Conservation (phyloP, 176 grass and related monocot species). For the Thalia dealbata region DNA sequence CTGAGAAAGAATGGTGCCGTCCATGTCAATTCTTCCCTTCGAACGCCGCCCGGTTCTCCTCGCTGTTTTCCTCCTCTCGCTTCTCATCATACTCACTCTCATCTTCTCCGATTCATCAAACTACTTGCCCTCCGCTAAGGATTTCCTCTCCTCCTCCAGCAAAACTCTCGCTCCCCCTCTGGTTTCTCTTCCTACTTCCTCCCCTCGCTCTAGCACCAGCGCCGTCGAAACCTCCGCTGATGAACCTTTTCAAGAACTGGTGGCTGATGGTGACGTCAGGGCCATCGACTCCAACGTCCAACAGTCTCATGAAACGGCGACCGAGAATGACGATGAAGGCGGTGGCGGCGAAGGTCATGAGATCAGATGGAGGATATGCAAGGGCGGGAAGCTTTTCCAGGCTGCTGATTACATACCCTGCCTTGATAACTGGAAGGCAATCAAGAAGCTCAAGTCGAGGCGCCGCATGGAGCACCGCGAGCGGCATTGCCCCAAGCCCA, state of each 20-base stretch:
- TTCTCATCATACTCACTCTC: slow-evolving; percentile 10
- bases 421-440: slow-evolving; percentile 70
- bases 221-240: slow-evolving; percentile 2
- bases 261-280: not conserved
- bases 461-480: slow-evolving; percentile 89
- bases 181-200: slow-evolving; percentile 10
- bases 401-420: slow-evolving; percentile 79
- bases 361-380: slow-evolving; percentile 48
- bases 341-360: slow-evolving; percentile 11
- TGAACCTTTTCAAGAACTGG: not conserved
- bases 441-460: slow-evolving; percentile 57
- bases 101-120: slow-evolving; percentile 1
- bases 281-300: slow-evolving; percentile 4
- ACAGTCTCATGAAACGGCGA: not conserved
- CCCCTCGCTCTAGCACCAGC: not conserved
- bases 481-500: slow-evolving; percentile 58
- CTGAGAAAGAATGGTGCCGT: slow-evolving; percentile 6
- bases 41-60: not conserved
- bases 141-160: slow-evolving; percentile 21
- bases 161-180: not conserved
- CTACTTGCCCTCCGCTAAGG: not conserved
- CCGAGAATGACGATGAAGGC: not conserved
- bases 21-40: not conserved
- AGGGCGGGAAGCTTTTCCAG: slow-evolving; percentile 43
- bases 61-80: slow-evolving; percentile 7